Base-by-base conservation (phyloP, 768 basidiomycete genomes). In the Lentinula raphanica region DNA sequence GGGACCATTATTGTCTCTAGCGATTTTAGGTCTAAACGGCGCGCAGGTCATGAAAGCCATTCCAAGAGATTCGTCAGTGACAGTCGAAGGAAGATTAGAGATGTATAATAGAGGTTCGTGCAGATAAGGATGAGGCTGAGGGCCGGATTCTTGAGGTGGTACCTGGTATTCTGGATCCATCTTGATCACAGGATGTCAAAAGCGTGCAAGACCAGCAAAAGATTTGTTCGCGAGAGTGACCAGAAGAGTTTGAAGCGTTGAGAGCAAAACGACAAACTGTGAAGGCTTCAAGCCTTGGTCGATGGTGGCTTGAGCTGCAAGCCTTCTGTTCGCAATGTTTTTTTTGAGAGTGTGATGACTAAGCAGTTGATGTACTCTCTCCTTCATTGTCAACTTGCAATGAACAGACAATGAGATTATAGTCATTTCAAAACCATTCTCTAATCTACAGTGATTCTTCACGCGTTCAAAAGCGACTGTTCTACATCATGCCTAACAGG, bases 71-170 rank as follows among this genome's bases (percentile, higher is more conserved):
- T 90, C 85, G 71, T 94, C 92, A 54, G 84, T 75, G 53, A 92
- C 80, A 71, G 80, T 84, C 35, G 84, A 72, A 4, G 92, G 87
- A 42, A 94, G 72, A 70, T 85, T 87, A 23, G 92, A 83, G 71
- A 94, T 86, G 75, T 92, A 87, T 46, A 94, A 76, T 60, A 90
- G 68, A 19, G 92, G 89, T 67, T 93, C 90, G 68, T 88, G 87
- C 63, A 94, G 82, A 74, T 90, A 92, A 31, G 92, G 92, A 67
- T 94, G 92, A 56, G 81, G 81, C 63, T 85, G 76, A 15, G 78
- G 77, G 13, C 62, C 35, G 8, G 54, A 49, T 29, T 68, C 62
- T 31, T 72, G 70, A 59, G 72, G 72, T 53, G 67, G 65, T 49
- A 69, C 64, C 56, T 69, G 70, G 72, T 75, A 78, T 63, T 68